Percentiles rank a stretch among this genome's conserved stretches.
Conservation (phyloP, 345 rosid genomes). For the Carallia brachiata region DNA sequence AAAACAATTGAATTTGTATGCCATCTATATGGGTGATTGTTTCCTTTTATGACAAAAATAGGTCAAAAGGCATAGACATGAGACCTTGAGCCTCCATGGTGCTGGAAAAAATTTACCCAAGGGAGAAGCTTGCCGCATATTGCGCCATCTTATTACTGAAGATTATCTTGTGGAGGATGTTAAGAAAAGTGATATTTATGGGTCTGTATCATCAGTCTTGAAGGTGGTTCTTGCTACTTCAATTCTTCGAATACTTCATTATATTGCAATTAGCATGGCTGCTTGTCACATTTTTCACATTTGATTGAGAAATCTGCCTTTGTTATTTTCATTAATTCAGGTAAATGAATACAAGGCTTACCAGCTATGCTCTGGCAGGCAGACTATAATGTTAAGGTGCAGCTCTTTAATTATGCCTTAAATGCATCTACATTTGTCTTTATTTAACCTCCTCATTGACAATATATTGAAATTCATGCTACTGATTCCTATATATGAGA, state of each 20-base stretch:
- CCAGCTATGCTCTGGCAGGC: slow-evolving; percentile 48
- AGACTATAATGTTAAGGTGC: slow-evolving; percentile 65
- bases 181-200: slow-evolving; percentile 91
- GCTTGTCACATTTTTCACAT: background rate
- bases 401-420: slow-evolving; percentile 8
- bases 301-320: background rate
- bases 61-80: slow-evolving; percentile 89
- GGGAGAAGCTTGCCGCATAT: slow-evolving; percentile 81
- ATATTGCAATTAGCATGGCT: background rate
- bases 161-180: slow-evolving; percentile 86
- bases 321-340: slow-evolving; percentile 40
- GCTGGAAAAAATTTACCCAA: slow-evolving; percentile 82
- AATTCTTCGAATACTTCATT: background rate
- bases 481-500: no score
- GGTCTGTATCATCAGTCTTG: slow-evolving; percentile 83
- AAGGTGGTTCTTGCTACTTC: slow-evolving; percentile 52
- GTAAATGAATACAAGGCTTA: slow-evolving; percentile 71
- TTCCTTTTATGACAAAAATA: slow-evolving; percentile 30
- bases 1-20: background rate
- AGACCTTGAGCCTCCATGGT: slow-evolving; percentile 80
- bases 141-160: slow-evolving; percentile 81
- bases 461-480: no score
- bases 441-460: no score
- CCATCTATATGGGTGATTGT: slow-evolving; percentile 15
- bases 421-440: background rate